Percentiles rank a stretch among this genome's conserved stretches.
Evolutionary conservation across 495 filamentous ascomycete species (phyloP).

Genomic region (Podospora appendiculata): DNA sequence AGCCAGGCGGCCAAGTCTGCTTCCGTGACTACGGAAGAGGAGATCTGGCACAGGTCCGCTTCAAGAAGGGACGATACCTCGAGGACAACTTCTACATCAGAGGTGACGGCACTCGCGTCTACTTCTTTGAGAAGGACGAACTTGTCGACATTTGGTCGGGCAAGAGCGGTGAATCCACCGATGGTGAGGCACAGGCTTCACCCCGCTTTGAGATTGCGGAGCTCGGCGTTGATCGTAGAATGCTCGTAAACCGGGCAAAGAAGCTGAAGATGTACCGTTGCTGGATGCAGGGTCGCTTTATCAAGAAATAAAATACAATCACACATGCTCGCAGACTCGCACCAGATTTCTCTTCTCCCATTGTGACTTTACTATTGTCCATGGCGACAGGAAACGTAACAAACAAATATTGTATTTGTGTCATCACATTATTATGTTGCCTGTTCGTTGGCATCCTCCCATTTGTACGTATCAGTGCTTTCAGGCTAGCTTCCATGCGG

Average conservation of each 20-base stretch:
- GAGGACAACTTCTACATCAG: constrained; percentile 95
- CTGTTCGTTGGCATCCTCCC: too few relatives aligned
- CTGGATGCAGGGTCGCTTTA: constrained; percentile 90
- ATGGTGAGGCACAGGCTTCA: constrained; percentile 15
- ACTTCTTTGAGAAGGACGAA: constrained; percentile 89
- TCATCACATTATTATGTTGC: background rate
- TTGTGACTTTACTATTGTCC: too few relatives aligned
- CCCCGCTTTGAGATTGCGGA: constrained; percentile 60
- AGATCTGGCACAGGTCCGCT: constrained; percentile 91
- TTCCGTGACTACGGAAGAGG: constrained; percentile 95
- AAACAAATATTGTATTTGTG: background rate
- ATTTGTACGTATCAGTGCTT: too few relatives aligned
- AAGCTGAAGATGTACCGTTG: constrained; percentile 97
- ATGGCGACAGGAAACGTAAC: too few relatives aligned
- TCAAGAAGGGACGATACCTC: constrained; percentile 87
- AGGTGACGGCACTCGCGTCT: constrained; percentile 92
- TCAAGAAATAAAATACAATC: constrained; percentile 47
- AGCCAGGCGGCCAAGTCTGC: constrained; percentile 79
- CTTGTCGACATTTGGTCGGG: constrained; percentile 71
- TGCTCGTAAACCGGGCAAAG: constrained; percentile 85
- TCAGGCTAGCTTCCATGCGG: too few relatives aligned
- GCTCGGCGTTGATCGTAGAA: constrained; percentile 72
- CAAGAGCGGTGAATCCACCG: constrained; percentile 11
- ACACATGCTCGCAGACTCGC: too few relatives aligned
- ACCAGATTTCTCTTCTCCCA: too few relatives aligned